Evolutionary conservation across 2,329 filamentous ascomycete genomes (phyloP).

Genomic region (Colletotrichum tamarilloi): DNA sequence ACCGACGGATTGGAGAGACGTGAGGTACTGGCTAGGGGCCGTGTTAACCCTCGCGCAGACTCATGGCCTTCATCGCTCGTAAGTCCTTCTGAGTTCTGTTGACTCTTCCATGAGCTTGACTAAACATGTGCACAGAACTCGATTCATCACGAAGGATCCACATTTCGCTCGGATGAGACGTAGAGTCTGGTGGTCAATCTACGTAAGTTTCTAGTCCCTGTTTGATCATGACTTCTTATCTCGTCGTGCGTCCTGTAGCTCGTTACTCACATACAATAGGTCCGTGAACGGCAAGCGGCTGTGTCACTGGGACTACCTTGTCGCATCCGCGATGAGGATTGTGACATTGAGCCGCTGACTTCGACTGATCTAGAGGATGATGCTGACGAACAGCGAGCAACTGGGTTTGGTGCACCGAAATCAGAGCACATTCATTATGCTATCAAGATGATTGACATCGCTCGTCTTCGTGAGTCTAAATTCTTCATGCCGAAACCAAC

Average conservation of each 20-base stretch:
- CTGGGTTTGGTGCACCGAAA: conserved; percentile 44
- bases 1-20: conserved; percentile 59
- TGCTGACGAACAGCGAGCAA: conserved; percentile 36
- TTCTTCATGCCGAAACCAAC: too few relatives aligned
- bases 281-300: conserved; percentile 50
- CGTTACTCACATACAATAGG: conserved; percentile 36
- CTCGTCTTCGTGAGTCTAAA: conserved; percentile 43
- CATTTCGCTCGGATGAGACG: conserved; percentile 51
- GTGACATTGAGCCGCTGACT: conserved; percentile 49
- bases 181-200: conserved; percentile 66
- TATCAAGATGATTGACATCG: conserved; percentile 52
- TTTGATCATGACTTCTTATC: too few relatives aligned
- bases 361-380: conserved; percentile 46
- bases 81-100: conserved; percentile 36
- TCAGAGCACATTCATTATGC: conserved; percentile 48
- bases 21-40: conserved; percentile 60
- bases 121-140: neutral
- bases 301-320: conserved; percentile 50
- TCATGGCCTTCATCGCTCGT: conserved; percentile 54
- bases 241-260: neutral
- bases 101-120: rapidly evolving
- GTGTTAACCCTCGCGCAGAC: conserved; percentile 64
- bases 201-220: conserved; percentile 38
- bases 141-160: conserved; percentile 10
- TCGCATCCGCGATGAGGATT: conserved; percentile 51